Evolutionary conservation across 441 rosid species (phyloP).

Genomic region (Viola pubescens): DNA sequence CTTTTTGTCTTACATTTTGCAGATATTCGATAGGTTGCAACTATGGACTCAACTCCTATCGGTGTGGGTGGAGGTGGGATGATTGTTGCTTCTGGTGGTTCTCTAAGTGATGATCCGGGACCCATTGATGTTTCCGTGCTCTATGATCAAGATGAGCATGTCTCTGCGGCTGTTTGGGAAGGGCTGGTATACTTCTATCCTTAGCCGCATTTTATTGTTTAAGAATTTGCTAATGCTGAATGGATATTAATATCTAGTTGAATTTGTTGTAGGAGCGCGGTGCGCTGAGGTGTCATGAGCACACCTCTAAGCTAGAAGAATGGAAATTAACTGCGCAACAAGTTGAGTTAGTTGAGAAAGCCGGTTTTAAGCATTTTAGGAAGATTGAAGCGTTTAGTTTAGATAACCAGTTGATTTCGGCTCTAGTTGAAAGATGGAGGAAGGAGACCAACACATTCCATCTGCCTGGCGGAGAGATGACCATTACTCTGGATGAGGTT

Average conservation of each 20-base stretch:
- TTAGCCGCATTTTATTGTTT: not conserved
- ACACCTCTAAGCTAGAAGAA: conserved; percentile 64
- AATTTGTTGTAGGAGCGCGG: conserved; percentile 48
- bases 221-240: not conserved
- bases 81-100: not conserved
- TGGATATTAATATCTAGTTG: not conserved
- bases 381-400: conserved; percentile 53
- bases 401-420: conserved; percentile 64
- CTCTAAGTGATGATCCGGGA: conserved; percentile 12
- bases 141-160: conserved; percentile 52
- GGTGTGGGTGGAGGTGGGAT: conserved; percentile 1
- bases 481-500: conserved; percentile 59
- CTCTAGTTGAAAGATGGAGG: conserved; percentile 66
- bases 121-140: conserved; percentile 33
- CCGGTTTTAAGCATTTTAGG: conserved; percentile 62
- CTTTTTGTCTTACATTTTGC: not conserved
- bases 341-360: conserved; percentile 50
- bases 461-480: conserved; percentile 63
- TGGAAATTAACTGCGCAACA: conserved; percentile 62
- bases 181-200: conserved; percentile 24
- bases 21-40: not conserved
- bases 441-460: conserved; percentile 71
- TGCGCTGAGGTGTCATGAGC: conserved; percentile 69
- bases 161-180: conserved; percentile 48
- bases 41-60: not conserved